Conservation (phyloP, 2,329 filamentous ascomycete genomes). For the Ceratocystis alfenasii region DNA sequence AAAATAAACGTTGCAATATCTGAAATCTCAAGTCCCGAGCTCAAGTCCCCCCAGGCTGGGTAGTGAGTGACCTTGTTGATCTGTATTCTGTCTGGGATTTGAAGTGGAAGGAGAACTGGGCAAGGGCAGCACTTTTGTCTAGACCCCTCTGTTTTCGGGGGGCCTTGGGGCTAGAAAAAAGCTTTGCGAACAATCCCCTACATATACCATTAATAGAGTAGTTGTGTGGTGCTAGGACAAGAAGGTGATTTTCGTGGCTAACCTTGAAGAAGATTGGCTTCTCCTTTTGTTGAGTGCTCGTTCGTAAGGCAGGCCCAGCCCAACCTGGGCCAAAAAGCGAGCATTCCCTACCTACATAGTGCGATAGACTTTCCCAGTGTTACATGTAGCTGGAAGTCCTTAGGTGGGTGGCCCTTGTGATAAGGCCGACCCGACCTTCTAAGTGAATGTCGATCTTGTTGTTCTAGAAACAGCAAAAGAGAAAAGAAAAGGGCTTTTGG, state of each 20-base stretch:
- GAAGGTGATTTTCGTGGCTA: background rate
- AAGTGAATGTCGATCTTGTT: slow-evolving; percentile 2
- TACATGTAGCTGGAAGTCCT: background rate
- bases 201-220: background rate
- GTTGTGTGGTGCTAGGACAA: background rate
- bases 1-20: background rate
- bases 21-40: background rate
- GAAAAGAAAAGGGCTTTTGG: background rate
- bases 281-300: background rate
- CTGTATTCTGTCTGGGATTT: background rate
- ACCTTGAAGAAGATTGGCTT: background rate
- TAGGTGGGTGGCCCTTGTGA: background rate
- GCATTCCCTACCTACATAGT: background rate
- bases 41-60: background rate
- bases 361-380: background rate
- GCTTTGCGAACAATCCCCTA: background rate
- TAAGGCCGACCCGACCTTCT: background rate
- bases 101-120: background rate
- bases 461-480: slow-evolving; percentile 5
- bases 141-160: background rate
- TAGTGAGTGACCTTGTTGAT: background rate
- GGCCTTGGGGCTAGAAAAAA: background rate
- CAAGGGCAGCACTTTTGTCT: background rate
- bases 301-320: background rate
- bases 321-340: background rate